Evolutionary conservation across 805 yeast species (phyloP).

Genomic region (Lipomyces lipofer): DNA sequence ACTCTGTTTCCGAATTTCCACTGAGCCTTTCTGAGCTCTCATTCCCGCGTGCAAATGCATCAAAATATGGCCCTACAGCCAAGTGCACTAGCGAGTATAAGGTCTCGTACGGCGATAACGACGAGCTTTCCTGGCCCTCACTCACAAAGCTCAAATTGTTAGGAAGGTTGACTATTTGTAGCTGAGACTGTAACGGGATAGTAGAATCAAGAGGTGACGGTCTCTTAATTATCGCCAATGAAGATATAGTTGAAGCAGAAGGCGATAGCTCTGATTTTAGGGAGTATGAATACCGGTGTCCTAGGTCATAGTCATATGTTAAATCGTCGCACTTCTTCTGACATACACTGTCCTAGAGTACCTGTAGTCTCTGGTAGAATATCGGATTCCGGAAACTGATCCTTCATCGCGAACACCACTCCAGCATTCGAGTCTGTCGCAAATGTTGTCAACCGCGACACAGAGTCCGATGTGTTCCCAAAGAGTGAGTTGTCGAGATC

Average conservation of each 20-base stretch:
- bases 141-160: slow-evolving; percentile 11
- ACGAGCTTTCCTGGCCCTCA: slow-evolving; percentile 4
- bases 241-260: slow-evolving; percentile 16
- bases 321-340: no score
- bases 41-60: slow-evolving; percentile 44
- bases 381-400: slow-evolving; percentile 10
- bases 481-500: slow-evolving; percentile 31
- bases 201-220: slow-evolving; percentile 23
- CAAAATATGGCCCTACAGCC: slow-evolving; percentile 72
- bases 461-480: slow-evolving; percentile 16
- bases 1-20: slow-evolving; percentile 16
- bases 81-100: slow-evolving; percentile 59
- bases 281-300: slow-evolving; percentile 5
- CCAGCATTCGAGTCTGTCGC: slow-evolving; percentile 32
- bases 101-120: slow-evolving; percentile 46
- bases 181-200: slow-evolving; percentile 34
- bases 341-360: no score
- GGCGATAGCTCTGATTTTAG: slow-evolving; percentile 3
- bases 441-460: slow-evolving; percentile 23
- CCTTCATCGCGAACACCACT: slow-evolving; percentile 34
- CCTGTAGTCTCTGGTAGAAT: no score
- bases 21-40: slow-evolving; percentile 7
- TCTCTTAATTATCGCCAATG: slow-evolving; percentile 35
- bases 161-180: slow-evolving; percentile 44
- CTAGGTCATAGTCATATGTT: no score